Base-by-base conservation (phyloP, 805 yeast genomes). In the Candida ortonii region DNA sequence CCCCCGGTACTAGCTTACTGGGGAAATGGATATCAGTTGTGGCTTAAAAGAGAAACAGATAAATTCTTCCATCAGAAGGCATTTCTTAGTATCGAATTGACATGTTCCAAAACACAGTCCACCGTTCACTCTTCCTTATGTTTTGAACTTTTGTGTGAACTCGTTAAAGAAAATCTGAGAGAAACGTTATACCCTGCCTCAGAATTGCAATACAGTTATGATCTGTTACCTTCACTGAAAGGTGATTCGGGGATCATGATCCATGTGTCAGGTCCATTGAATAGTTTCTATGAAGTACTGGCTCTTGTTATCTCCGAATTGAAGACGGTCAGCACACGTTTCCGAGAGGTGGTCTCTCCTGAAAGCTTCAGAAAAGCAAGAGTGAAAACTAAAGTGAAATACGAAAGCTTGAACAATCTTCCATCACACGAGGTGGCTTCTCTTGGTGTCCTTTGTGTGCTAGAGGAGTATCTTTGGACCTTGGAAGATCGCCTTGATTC, bases 391-490 rank as follows among this genome's bases (percentile, higher is more conserved):
- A 62, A 82, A 38, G 54, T 61, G 14, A 65, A 70, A 21, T 80
- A 76, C 51, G 66, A 64, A 20, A 58, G 58, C 3, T 56, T 79
- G 6, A 50, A 57, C 2, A 56, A 63, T 5, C 61, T 66, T 2
- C 66, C 67, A 28, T 72, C 84, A 1, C 57, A 75, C 3, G 59
- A 65, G 11, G 52, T 73, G 29, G 74, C 78, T 0, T 58, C 73
- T 3, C 58, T 76, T 8, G 80, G 79, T 0, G 49, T 76, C 0
- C 50, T 72, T 26, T 67, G 73, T 12, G 60, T 73, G 0, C 44
- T 82, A 22, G 94, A 84, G 41, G 73, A 73, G 38, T 59, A 68
- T 28, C 62, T 73, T 19, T 76, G 79, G 76, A 50, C 69, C 1
- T 41, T 79, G 2, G 74, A 77, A 16, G 75, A 74, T 20, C 61